Base-by-base conservation (phyloP, 1,284 basidiomycete species). In the Microbotryum saponariae region DNA sequence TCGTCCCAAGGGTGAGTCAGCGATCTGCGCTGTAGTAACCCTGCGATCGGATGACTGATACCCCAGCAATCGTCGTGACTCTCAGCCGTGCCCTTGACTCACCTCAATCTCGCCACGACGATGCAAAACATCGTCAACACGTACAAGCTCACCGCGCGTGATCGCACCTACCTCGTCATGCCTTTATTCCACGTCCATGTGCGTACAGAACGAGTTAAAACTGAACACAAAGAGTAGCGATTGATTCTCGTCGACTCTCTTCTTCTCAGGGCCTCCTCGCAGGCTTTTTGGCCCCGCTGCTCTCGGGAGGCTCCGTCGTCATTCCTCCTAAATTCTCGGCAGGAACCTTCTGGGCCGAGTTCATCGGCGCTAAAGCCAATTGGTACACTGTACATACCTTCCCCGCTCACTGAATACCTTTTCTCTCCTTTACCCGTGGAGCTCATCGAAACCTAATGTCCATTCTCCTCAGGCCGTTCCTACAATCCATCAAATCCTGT, bases 181-280 rank as follows among this genome's bases (percentile, higher is more conserved):
- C 84, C 84, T 31, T 78, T 85, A 37, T 85, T 84, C 76, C 84
- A 85, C 69, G 83, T 85, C 21, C 83, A 83, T 58, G 69, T 56
- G 37, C 58, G 59, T 54, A 44, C 12, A 31, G 31, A 31, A 8
- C 31, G 31, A 31, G 31, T 8, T 31, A 1, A 31, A 9, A 9
- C 31, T 31, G 31, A 1, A 8, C 31, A 31, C 31, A 31, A 31
- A 10, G 31, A 27, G 16, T 49, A 50, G 48, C 12, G 21, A 50
- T n/a, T 21, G 27, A 50, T 31, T 33, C 4, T 25, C 46, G 20
- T 29, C 23, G 27, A 21, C 42, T 44, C 0, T 42, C 37, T 42
- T 42, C 37, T 42, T 42, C 67, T 18, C 68, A 72, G 60, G 83
- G 83, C 44, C 80, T 85, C 51, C 79, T 85, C 33, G 82, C 82